These are phyloP conservation scores for Grammothele lineata DNA, from an alignment of 768 basidiomycete genomes.

Conservation along the genomic window DNA sequence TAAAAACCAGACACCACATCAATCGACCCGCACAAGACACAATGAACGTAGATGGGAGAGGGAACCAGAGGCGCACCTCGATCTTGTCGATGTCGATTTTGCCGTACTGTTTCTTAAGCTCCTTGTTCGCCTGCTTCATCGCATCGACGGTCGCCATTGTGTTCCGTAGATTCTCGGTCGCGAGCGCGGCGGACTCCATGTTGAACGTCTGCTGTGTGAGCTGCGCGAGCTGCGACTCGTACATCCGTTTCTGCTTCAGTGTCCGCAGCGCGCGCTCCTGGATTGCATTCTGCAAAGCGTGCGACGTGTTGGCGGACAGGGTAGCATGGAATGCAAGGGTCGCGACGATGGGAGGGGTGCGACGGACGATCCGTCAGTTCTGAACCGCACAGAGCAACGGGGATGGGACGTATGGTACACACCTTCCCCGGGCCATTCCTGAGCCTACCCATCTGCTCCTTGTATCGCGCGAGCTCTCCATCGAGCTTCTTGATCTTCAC, in stretches of 20 bases:
- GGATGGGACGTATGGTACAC: slow-evolving; percentile 13
- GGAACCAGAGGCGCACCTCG: slow-evolving; percentile 54
- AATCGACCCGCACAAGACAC: no score
- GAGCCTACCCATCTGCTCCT: slow-evolving; percentile 94
- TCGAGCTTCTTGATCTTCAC: slow-evolving; percentile 97
- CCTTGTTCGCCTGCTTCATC: slow-evolving; percentile 94
- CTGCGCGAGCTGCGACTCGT: slow-evolving; percentile 88
- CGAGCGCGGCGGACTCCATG: slow-evolving; percentile 93
- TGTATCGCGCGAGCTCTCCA: slow-evolving; percentile 86
- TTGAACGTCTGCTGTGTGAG: slow-evolving; percentile 95
- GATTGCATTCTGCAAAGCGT: slow-evolving; percentile 64
- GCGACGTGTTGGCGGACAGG: not conserved
- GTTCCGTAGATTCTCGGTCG: slow-evolving; percentile 96
- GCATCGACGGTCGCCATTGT: slow-evolving; percentile 99
- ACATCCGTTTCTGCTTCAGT: slow-evolving; percentile 94
- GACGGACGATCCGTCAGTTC: no score
- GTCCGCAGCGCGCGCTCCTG: slow-evolving; percentile 92
- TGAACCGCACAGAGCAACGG: no score
- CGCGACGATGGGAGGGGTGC: no score
- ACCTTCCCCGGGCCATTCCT: slow-evolving; percentile 96
- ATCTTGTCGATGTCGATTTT: slow-evolving; percentile 98
- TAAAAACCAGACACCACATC: slow-evolving; percentile 27
- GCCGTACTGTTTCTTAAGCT: slow-evolving; percentile 94
- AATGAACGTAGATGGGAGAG: no score
- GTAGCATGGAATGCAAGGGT: no score